Base-by-base conservation (phyloP, 352 stramenopile genomes). In the Phytophthora pseudosyringae region DNA sequence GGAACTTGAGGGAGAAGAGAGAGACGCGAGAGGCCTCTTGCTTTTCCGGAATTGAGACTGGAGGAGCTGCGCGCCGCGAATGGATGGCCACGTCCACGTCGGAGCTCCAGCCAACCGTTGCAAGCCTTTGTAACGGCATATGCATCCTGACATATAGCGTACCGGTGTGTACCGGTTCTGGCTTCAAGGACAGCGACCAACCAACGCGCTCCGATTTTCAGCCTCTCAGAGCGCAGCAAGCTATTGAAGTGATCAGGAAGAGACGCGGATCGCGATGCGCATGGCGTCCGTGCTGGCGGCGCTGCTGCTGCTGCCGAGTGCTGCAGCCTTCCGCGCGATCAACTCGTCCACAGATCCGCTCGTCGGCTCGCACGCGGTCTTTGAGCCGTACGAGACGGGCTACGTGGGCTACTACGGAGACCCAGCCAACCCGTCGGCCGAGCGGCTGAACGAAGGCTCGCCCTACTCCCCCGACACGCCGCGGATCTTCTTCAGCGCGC, bases 371-470 rank as follows among this genome's bases (percentile, higher is more conserved):
- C 63, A 59, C 9, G 84, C 84, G 1, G 70, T 78, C 5, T 97
- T 98, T 45, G 74, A 88, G 53, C 91, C 93, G 12, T 97, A 97
- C 57, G 86, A 83, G 6, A 59, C 56, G 7, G 92, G 93, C 13
- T 81, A 80, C 45, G 93, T 95, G 1, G 91, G 89, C 12, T 88
- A 90, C 59, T 93, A 91, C 36, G 89, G 92, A 44, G 87, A 98
- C 57, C 80, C 87, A 3, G 41, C 60, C 12, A 90, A 93, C 50
- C 79, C 71, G 8, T 61, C 76, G 21, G 67, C 81, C 1, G 85
- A 94, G 53, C 69, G 81, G 29, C 74, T 96, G n/a, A 96, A 98
- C 68, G 88, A 97, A 75, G 90, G 90, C 51, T 62, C 80, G 46
- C 79, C 82, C 44, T 93, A 89, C 70, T 87, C 88, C 15, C 72